A percentile compares a stretch with the other conserved stretches of the same genome.
Conservation (phyloP, 176 grass and related monocot genomes). For the Avena eriantha region DNA sequence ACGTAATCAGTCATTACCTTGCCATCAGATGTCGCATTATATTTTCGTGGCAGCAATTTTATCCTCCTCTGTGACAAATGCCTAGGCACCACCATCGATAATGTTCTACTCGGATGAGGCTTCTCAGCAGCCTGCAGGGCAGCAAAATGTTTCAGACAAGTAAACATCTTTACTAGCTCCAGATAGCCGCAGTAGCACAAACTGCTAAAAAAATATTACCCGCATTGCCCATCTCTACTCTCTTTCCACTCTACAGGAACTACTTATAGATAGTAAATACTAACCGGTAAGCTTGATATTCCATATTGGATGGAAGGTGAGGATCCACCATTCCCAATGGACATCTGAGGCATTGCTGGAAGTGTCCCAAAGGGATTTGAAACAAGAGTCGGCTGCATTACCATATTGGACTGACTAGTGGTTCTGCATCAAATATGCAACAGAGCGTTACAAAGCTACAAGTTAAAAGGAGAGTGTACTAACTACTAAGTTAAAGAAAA, state of each 20-base stretch:
- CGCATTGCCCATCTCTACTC: neutral
- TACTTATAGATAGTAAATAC: slow-evolving; percentile 30
- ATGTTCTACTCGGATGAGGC: slow-evolving; percentile 62
- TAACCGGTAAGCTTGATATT: slow-evolving; percentile 94
- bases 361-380: slow-evolving; percentile 89
- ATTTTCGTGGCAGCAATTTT: slow-evolving; percentile 78
- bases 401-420: slow-evolving; percentile 67
- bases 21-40: slow-evolving; percentile 68
- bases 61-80: slow-evolving; percentile 93
- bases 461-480: slow-evolving; percentile 22
- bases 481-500: slow-evolving; percentile 8
- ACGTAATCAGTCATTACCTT: slow-evolving; percentile 56
- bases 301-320: slow-evolving; percentile 94
- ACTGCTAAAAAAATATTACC: slow-evolving; percentile 31
- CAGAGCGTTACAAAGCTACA: slow-evolving; percentile 29
- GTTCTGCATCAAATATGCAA: slow-evolving; percentile 53
- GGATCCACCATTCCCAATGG: slow-evolving; percentile 80
- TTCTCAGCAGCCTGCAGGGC: slow-evolving; percentile 85
- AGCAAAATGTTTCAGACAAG: slow-evolving; percentile 41
- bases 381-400: slow-evolving; percentile 72
- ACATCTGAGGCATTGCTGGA: slow-evolving; percentile 96
- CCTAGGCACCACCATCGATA: slow-evolving; percentile 73
- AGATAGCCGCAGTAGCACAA: neutral
- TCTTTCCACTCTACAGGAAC: slow-evolving; percentile 4
- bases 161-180: slow-evolving; percentile 1